Evolutionary conservation across 192 early-diverging fungal species (phyloP), one percentile per base, ranked within the genome.

Genomic region (Bifiguratus adelaidae): DNA sequence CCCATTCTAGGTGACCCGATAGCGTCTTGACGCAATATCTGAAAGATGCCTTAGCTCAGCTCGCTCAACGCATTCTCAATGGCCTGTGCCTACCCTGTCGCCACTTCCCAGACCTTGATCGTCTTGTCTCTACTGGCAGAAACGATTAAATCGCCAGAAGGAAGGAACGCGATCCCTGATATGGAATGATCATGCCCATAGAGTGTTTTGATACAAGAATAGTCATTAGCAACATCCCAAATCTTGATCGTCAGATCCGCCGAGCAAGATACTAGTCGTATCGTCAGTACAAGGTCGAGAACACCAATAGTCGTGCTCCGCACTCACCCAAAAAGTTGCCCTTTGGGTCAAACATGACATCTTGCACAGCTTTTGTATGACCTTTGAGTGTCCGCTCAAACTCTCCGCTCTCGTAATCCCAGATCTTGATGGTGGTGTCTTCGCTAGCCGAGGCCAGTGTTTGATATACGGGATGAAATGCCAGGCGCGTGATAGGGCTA

Each of bases 321-420:
- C n/a, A 23, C 60, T 50, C 75, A 89, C 86, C 82, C 37, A 94
- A 61, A 40, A 81, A 69, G 4, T 77, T 71, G 29, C 94, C 92
- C 41, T 90, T 88, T 8, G 78, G 37, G 53, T 88, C 89, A 63
- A 89, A 96, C 0, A 77, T 71, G 20, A 97, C 44, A 76, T 86
- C 86, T 55, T 88, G 85, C n/a, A 97, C 90, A 9, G 91, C 71
- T 51, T 95, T 92, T 1, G 94, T 97, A 56, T 97, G 94, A 30
- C 94, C 92, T 55, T 93, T 93, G 4, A 97, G 65, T 0, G 94
- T 91, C 26, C 85, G 63, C 60, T 96, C 94, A 65, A 86, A 93
- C 32, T 86, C 85, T 30, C 88, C 92, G 9, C 90, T 78, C 57
- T 97, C 94, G 38, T 83, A 81, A 69, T 97, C 94, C 84, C 84